Conservation (phyloP, 139 green algal species). For the Chloropicon primus region DNA sequence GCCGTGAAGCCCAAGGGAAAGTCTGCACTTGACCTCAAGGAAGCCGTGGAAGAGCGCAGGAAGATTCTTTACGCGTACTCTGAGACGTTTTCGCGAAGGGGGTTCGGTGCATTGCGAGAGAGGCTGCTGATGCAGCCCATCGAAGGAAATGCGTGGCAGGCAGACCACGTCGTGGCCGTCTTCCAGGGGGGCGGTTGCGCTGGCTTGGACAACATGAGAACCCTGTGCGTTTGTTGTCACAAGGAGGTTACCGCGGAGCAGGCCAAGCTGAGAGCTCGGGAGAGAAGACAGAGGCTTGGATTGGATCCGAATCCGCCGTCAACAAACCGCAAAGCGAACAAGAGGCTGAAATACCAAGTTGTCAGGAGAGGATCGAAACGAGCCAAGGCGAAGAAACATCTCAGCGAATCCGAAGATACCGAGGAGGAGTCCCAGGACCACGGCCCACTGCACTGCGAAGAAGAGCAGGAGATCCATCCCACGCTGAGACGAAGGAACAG, state of each 20-base stretch:
- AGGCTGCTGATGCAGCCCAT: constrained; percentile 22
- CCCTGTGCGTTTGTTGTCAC: constrained; percentile 76
- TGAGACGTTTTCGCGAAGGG: background rate
- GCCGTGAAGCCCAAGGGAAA: constrained; percentile 9
- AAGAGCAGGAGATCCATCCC: too few relatives aligned
- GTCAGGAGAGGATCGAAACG: too few relatives aligned
- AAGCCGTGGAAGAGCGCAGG: background rate
- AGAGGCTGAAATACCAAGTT: too few relatives aligned
- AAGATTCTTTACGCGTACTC: background rate
- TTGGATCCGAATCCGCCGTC: too few relatives aligned
- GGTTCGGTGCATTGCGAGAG: background rate
- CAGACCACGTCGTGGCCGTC: constrained; percentile 74
- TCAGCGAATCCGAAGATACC: too few relatives aligned
- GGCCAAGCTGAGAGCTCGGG: background rate
- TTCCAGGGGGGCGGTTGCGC: constrained; percentile 68
- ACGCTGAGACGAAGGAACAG: too few relatives aligned
- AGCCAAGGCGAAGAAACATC: too few relatives aligned
- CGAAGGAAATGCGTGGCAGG: constrained; percentile 71
- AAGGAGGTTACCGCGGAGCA: constrained; percentile 10
- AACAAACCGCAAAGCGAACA: too few relatives aligned
- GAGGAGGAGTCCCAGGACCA: too few relatives aligned
- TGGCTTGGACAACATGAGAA: constrained; percentile 75
- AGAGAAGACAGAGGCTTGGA: background rate
- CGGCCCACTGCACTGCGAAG: too few relatives aligned
- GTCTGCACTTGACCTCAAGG: background rate